Base-by-base conservation (phyloP, 164 flowering plant species). In the Macadamia tetraphylla region DNA sequence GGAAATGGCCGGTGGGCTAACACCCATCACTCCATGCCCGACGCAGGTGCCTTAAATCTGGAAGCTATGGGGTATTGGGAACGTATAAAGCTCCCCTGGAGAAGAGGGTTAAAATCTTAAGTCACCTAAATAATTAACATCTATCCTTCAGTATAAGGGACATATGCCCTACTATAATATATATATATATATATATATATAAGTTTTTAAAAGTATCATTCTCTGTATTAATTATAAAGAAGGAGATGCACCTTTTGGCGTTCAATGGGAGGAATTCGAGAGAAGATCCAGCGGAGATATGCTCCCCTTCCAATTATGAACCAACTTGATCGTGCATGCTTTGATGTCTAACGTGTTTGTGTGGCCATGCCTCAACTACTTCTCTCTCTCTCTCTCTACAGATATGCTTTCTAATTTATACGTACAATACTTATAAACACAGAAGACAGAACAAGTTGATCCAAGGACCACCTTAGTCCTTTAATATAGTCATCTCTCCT, bases 181-280 rank as follows among this genome's bases (percentile, higher is more conserved):
- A 23, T 23, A 23, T 23, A 23, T 23, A 23, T 23, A 23, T 23
- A 23, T 23, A 23, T 23, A 23, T 23, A 23, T 23, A 23, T 35
- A 35, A 2, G 40, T 35, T 35, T 35, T 35, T 35, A 35, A 35
- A 35, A 35, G 40, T 2, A 35, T 35, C 40, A 35, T 35, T 35
- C 40, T 2, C 3, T 35, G 40, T 35, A 2, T 5, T 23, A 23
- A 23, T 35, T 63, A 42, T 9, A 63, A 42, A 9, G 12, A 11
- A 63, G 6, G 2, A 44, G 55, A 23, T 2, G 29, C 4, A 63
- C 52, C 56, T 63, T 63, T 63, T 63, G 66, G 66, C 53, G 13
- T 63, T 35, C 44, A 44, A 63, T 63, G 55, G 18, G 35, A 63
- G 53, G 66, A 44, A 18, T 18, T 63, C 66, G 3, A 23, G 53